phyloP scores from a whole-genome alignment of 768 basidiomycete species.

The Stropharia rugosoannulata region DNA sequence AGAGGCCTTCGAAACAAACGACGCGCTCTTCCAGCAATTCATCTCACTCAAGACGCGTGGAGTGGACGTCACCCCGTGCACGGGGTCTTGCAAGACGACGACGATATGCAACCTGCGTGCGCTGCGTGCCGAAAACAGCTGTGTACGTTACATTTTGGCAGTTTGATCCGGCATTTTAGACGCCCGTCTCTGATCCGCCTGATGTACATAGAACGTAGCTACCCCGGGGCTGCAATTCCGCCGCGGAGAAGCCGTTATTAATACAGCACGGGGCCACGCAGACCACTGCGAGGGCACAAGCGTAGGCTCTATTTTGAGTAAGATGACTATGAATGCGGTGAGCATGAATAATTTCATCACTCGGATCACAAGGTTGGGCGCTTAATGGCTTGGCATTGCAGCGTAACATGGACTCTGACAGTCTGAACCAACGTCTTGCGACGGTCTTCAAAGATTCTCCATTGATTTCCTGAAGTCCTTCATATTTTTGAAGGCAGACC shows the following conservation, averaged over 20 bases:
- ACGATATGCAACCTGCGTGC: constrained; percentile 24
- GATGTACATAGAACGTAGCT: constrained; percentile 12
- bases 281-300: constrained; percentile 31
- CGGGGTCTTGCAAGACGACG: constrained; percentile 20
- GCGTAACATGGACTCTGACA: no score
- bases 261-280: constrained; percentile 10
- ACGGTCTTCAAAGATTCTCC: no score
- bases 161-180: neutral
- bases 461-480: no score
- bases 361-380: no score
- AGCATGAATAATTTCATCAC: no score
- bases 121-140: constrained; percentile 23
- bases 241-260: constrained; percentile 8
- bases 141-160: constrained; percentile 18
- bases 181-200: neutral
- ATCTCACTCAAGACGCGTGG: constrained; percentile 27
- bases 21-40: constrained; percentile 45
- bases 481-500: no score
- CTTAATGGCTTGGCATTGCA: no score
- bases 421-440: no score
- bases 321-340: constrained; percentile 16
- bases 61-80: constrained; percentile 15
- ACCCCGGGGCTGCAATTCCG: constrained; percentile 24
- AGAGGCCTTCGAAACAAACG: constrained; percentile 47
- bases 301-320: constrained; percentile 25